Evolutionary conservation across 2,329 filamentous ascomycete species (phyloP).

Genomic region (Lecanicillium sp.): DNA sequence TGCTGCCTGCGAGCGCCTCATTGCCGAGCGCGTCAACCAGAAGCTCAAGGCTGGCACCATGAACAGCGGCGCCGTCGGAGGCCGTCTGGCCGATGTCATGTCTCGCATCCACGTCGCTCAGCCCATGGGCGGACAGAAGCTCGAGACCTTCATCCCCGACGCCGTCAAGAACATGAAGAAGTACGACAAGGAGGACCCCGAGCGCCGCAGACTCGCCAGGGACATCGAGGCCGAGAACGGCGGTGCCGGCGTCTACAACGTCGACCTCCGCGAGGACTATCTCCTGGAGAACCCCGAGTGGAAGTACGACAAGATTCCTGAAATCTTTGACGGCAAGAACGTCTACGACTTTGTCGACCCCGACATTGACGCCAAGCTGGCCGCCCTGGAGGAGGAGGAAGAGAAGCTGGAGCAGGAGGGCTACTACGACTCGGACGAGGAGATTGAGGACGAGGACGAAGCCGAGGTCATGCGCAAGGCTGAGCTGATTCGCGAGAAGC

Average conservation of each 20-base stretch:
- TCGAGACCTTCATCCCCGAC: constrained; percentile 84
- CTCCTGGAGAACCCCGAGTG: constrained; percentile 81
- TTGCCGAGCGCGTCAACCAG: constrained; percentile 88
- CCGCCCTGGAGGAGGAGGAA: constrained; percentile 89
- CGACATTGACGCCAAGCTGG: constrained; percentile 89
- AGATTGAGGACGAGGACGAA: constrained; percentile 82
- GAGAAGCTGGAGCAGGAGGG: constrained; percentile 86
- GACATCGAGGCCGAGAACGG: constrained; percentile 90
- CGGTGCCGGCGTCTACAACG: constrained; percentile 91
- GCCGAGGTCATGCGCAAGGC: constrained; percentile 86
- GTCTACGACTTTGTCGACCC: constrained; percentile 96
- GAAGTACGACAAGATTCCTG: constrained; percentile 94
- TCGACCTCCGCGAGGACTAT: constrained; percentile 86
- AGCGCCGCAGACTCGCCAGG: constrained; percentile 69
- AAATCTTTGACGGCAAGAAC: constrained; percentile 92
- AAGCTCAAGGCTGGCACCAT: constrained; percentile 90
- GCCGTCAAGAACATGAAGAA: constrained; percentile 73
- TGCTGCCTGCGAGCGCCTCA: constrained; percentile 82
- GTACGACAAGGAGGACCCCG: constrained; percentile 85
- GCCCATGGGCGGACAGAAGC: constrained; percentile 71
- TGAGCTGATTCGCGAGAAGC: constrained; percentile 91
- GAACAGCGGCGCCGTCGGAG: constrained; percentile 66
- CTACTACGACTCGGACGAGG: constrained; percentile 80
- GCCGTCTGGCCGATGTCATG: constrained; percentile 82
- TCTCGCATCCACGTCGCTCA: constrained; percentile 95